Evolutionary conservation across 2,329 filamentous ascomycete genomes (phyloP), one percentile per base, ranked within the genome.

Genomic region (Penicillium sp.): DNA sequence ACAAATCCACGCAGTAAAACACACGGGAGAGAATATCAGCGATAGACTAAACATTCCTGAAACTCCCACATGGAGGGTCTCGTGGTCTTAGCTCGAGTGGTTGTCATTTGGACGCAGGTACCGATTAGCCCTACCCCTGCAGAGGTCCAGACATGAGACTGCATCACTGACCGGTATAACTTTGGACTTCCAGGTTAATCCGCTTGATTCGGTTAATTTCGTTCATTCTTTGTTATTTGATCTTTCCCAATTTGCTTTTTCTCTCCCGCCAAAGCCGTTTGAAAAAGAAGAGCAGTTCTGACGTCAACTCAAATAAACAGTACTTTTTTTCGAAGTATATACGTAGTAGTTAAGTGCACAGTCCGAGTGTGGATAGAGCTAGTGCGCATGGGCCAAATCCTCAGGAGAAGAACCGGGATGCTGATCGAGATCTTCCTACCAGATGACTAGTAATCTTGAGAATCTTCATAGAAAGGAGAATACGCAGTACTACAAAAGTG

Each of bases 11-110:
- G 8, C 22, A 6, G 22, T 2, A 25, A n/a, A n/a, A n/a, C n/a
- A n/a, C n/a, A n/a, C n/a, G n/a, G 22, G 22, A 25, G 22, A 25
- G 22, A 25, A 6, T 25, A 25, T 25, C 7, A 25, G 22, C 22
- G 4, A 14, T 27, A 22, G 30, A 19, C 7, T 22, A 22, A 35
- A 36, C 38, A 41, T 46, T 46, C 46, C 36, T 28, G 42, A 48
- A 34, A 49, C 44, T 37, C 54, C 49, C 56, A 59, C 56, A 59
- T 59, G 57, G 57, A 56, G 51, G 51, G 56, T 58, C 57, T 60
- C 56, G 56, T 60, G 56, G 57, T 49, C 48, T 49, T 49, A 48
- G 39, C 31, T 31, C 44, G 33, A 29, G 44, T 31, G 30, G 45
- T 44, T 19, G 40, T 41, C 28, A 36, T 37, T 51, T 45, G 46